These are phyloP conservation scores for Globisporangium megalacanthum DNA, from an alignment of 352 stramenopile species.

Conservation along the genomic window DNA sequence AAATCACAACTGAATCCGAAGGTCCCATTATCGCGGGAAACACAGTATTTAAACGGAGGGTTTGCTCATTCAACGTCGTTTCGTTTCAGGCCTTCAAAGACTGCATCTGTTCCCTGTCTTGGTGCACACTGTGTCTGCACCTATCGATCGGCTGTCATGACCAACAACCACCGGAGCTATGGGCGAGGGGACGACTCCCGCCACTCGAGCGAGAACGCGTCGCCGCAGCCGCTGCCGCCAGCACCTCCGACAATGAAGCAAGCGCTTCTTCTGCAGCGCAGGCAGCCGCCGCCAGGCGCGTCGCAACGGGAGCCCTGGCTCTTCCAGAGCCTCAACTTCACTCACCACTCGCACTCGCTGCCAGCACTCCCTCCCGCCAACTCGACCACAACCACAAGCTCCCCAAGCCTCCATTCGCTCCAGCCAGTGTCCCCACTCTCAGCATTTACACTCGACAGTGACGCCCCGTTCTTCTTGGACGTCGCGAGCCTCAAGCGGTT, in stretches of 20 bases:
- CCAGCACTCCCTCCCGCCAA: neutral
- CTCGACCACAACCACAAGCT: neutral
- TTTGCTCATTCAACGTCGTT: too few relatives aligned
- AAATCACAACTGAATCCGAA: too few relatives aligned
- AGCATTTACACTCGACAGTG: neutral
- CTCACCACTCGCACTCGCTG: constrained; percentile 12
- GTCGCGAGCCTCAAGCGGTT: constrained; percentile 57
- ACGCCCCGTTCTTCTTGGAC: constrained; percentile 59
- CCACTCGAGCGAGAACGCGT: neutral
- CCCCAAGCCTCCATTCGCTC: neutral
- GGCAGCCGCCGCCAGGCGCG: constrained; percentile 15
- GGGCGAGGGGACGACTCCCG: neutral
- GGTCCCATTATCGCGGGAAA: too few relatives aligned
- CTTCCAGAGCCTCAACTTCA: constrained; percentile 55
- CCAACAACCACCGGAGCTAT: constrained; percentile 3
- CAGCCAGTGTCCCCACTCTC: neutral
- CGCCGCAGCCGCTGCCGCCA: neutral
- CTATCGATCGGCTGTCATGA: neutral
- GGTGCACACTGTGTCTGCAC: too few relatives aligned
- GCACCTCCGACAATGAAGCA: constrained; percentile 19
- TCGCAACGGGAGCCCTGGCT: constrained; percentile 51
- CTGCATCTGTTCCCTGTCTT: too few relatives aligned
- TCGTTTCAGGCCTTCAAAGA: too few relatives aligned
- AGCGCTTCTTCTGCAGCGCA: constrained; percentile 17
- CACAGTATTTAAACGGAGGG: too few relatives aligned